Evolutionary conservation across 2,329 filamentous ascomycete species (phyloP), one percentile per base, ranked within the genome.

Genomic region (Podosphaera aphanis): DNA sequence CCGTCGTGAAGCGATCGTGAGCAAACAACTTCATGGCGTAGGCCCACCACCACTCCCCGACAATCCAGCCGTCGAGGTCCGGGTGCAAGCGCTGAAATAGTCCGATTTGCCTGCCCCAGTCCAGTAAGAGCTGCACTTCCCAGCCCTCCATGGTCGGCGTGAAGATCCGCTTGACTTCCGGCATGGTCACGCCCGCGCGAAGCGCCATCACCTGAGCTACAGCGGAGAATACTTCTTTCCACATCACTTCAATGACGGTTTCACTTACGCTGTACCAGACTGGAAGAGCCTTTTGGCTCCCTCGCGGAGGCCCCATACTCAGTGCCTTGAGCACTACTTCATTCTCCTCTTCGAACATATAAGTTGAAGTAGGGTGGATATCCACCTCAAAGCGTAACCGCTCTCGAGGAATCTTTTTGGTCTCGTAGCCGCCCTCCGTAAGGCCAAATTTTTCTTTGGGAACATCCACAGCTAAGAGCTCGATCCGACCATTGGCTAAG

Each of bases 221-320:
- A 4, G 74, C 69, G 3, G 71, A 68, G 3, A 83, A 58, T 10
- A 79, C 66, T 50, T 74, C 69, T 46, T 70, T 67, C 78, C 81
- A 85, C 46, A 75, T 68, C 0, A 64, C 60, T n/a, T 58, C 59
- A 49, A 82, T 68, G 0, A 71, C 54, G 5, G 68, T 63, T 6
- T 72, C 75, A 49, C 79, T 73, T 49, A 85, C 74, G 57, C 79
- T 77, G 45, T 74, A 70, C 81, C 81, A 86, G 45, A 83, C 68
- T 0, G 81, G 81, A 3, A 83, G 63, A 37, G 72, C 69, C 10
- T 66, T 64, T 3, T 41, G 35, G 5, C 43, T 41, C 0, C 55
- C 56, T 33, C 36, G 36, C 1, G 64, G 63, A 21, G 54, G 52
- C 1, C 47, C 39, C 8, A 44, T 42, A 13, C 36, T 23, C 3